These are phyloP conservation scores for Lactifluus rugatus DNA, from an alignment of 768 basidiomycete species.

Conservation along the genomic window DNA sequence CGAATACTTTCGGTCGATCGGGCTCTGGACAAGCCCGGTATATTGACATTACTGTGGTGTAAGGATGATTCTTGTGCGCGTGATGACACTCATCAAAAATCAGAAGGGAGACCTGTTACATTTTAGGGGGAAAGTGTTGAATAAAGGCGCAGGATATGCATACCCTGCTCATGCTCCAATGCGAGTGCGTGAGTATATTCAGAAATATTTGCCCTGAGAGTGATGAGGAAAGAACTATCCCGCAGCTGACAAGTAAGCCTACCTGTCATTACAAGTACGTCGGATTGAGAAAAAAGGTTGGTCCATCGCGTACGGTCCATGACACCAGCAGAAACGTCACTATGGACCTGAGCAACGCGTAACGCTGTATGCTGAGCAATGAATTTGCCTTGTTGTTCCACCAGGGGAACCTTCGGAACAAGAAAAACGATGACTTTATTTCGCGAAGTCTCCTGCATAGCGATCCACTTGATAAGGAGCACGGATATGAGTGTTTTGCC, in stretches of 20 bases:
- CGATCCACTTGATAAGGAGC: conserved; percentile 67
- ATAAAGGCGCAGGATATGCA: not conserved
- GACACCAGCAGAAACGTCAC: conserved; percentile 61
- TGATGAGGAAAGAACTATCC: not conserved
- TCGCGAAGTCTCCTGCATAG: conserved; percentile 37
- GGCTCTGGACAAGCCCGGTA: conserved; percentile 37
- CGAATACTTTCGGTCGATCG: conserved; percentile 74
- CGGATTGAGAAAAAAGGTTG: conserved; percentile 47
- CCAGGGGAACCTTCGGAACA: conserved; percentile 78
- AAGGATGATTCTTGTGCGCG: conserved; percentile 45
- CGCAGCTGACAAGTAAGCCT: conserved; percentile 12
- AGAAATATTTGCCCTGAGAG: conserved; percentile 68
- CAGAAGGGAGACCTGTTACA: conserved; percentile 41
- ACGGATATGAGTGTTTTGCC: conserved; percentile 56
- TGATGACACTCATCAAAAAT: conserved; percentile 54
- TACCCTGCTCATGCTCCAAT: conserved; percentile 64
- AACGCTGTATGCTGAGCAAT: conserved; percentile 55
- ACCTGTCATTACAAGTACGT: conserved; percentile 86
- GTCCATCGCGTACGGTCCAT: conserved; percentile 59
- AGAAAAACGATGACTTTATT: conserved; percentile 68
- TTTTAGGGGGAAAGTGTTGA: not conserved
- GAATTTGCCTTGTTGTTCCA: conserved; percentile 70
- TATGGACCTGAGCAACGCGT: conserved; percentile 59
- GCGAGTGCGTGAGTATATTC: conserved; percentile 70
- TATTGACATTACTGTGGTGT: conserved; percentile 48